A percentile compares a stretch with the other conserved stretches of the same genome.
These are phyloP conservation scores for Arabidopsis suecica DNA, from an alignment of 345 rosid species.

Conservation along the genomic window DNA sequence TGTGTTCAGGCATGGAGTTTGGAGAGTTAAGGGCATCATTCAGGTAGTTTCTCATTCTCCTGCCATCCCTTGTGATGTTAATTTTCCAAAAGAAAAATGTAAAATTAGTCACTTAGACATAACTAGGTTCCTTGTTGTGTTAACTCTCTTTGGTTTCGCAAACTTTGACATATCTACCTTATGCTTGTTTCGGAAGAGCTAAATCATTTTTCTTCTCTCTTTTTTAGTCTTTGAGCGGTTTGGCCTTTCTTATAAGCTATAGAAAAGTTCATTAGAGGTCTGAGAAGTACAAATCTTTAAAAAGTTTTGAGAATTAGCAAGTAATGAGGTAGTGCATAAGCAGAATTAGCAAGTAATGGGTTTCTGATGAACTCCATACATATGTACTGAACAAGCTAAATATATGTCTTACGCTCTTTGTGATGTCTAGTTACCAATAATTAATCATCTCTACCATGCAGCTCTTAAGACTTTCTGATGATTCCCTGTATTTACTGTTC, in stretches of 20 bases:
- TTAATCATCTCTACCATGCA: not conserved
- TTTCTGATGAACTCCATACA: not conserved
- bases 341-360: not conserved
- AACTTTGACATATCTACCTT: too few relatives aligned
- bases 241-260: not conserved
- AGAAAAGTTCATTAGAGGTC: conserved; percentile 2
- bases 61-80: not conserved
- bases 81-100: not conserved
- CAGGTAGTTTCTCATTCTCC: conserved; percentile 58
- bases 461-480: not conserved
- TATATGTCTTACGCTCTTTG: not conserved
- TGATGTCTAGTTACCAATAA: not conserved
- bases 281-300: not conserved
- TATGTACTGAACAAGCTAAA: not conserved
- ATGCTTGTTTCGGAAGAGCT: not conserved
- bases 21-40: conserved; percentile 96
- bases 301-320: not conserved
- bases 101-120: conserved; percentile 13
- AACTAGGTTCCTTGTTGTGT: not conserved
- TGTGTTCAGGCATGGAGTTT: conserved; percentile 82
- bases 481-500: not conserved
- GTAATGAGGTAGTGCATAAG: not conserved
- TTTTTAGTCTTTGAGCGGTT: not conserved
- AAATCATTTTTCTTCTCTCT: too few relatives aligned
- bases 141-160: too few relatives aligned